These are phyloP conservation scores for Saccharomyces eubayanus DNA, from an alignment of 805 yeast species.

Conservation along the genomic window DNA sequence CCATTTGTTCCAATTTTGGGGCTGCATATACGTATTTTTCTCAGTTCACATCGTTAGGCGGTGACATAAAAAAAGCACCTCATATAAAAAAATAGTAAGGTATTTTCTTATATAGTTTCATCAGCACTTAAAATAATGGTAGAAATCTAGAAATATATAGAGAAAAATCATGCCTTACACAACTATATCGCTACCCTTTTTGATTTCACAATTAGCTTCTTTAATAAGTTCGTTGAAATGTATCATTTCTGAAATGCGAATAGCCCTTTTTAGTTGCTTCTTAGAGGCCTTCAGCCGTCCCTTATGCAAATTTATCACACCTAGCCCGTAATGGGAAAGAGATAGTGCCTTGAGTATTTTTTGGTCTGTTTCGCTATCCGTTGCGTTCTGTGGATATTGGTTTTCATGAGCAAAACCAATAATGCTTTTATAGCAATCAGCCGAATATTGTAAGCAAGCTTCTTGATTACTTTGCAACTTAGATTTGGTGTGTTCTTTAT, in stretches of 20 bases:
- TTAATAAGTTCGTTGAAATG: conserved; percentile 49
- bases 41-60: background rate
- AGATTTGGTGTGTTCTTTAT: background rate
- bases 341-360: conserved; percentile 43
- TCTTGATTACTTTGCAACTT: conserved; percentile 7
- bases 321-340: conserved; percentile 71
- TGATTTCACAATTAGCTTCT: conserved; percentile 55
- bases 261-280: conserved; percentile 51
- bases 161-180: background rate
- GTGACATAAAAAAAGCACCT: background rate
- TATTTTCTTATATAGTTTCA: background rate
- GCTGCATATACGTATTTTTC: background rate
- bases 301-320: conserved; percentile 58
- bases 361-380: background rate
- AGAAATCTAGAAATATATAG: background rate
- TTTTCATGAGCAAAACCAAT: conserved; percentile 28
- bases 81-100: background rate
- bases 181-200: conserved; percentile 23
- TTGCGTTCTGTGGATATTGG: conserved; percentile 4
- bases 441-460: conserved; percentile 20
- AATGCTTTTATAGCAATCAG: conserved; percentile 33
- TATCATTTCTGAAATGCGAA: conserved; percentile 54
- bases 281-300: conserved; percentile 48
- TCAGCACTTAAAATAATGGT: background rate
- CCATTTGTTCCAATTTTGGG: background rate